Base-by-base conservation (phyloP, 2,329 filamentous ascomycete species). In the Arthroderma sp. region DNA sequence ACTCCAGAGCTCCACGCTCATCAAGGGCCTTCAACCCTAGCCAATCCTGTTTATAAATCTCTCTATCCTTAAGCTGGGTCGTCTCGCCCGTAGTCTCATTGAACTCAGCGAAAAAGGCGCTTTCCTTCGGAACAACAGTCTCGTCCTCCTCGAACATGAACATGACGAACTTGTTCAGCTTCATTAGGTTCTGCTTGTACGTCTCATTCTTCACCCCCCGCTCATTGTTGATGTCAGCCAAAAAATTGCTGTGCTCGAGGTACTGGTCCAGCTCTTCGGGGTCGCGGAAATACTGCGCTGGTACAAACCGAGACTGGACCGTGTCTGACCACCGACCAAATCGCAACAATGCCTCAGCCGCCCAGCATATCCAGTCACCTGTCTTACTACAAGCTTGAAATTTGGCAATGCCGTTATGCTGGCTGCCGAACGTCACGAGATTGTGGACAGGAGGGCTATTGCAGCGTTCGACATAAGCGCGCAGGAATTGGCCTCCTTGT, bases 181-280 rank as follows among this genome's bases (percentile, higher is more conserved):
- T 64, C 5, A 72, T 73, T 40, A 98, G 53, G 58, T 89, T 83
- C 54, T 74, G 63, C 59, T 74, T 79, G 63, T 96, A 98, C 8
- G 67, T 72, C 32, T 64, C 56, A 56, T 87, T 94, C 75, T 93
- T 94, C 44, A 68, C 49, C 15, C 45, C 57, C 7, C 88, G 75
- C 74, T 98, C 91, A 62, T 96, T 96, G 66, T 98, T 98, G 66
- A 96, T 81, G 59, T 96, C 89, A 6, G 89, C 91, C 6, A 98
- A 71, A 63, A 93, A 95, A 61, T 88, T 89, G 55, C 84, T 91
- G 59, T 78, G 62, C 52, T 80, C 77, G 15, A 96, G 74, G 60
- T 96, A 98, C 29, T 71, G 65, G 1, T 79, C 75, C 61, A 86
- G 64, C 59, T 87, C 68, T 46, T 69, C 61, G 45, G 76, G 75